Evolutionary conservation across 441 rosid genomes (phyloP).

Genomic region (Adansonia rubrostipa): DNA sequence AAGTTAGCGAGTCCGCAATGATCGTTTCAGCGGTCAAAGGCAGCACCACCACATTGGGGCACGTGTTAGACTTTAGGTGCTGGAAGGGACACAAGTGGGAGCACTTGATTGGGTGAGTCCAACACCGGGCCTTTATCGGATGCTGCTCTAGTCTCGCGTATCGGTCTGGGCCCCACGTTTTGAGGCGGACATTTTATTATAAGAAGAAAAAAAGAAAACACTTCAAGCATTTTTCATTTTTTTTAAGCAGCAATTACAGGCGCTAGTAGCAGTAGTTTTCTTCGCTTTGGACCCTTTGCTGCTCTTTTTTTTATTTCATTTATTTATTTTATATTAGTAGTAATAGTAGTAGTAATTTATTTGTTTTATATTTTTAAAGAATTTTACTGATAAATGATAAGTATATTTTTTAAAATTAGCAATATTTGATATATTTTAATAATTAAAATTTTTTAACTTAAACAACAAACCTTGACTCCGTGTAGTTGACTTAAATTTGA

Average conservation of each 20-base stretch:
- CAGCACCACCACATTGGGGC: neutral
- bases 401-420: too few relatives aligned
- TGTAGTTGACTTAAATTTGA: neutral
- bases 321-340: too few relatives aligned
- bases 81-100: neutral
- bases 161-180: neutral
- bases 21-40: conserved; percentile 5
- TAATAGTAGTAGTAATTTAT: too few relatives aligned
- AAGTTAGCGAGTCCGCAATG: neutral
- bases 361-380: too few relatives aligned
- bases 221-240: neutral
- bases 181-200: neutral
- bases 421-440: too few relatives aligned
- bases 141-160: neutral
- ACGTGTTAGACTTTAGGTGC: neutral
- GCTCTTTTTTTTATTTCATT: too few relatives aligned
- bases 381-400: too few relatives aligned
- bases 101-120: neutral
- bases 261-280: too few relatives aligned
- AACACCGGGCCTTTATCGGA: neutral
- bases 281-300: too few relatives aligned
- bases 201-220: neutral
- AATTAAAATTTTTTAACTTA: too few relatives aligned
- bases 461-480: too few relatives aligned
- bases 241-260: neutral